Percentiles rank a stretch among this genome's conserved stretches.
phyloP scores from a whole-genome alignment of 345 rosid species.

The Ricinus communis region DNA sequence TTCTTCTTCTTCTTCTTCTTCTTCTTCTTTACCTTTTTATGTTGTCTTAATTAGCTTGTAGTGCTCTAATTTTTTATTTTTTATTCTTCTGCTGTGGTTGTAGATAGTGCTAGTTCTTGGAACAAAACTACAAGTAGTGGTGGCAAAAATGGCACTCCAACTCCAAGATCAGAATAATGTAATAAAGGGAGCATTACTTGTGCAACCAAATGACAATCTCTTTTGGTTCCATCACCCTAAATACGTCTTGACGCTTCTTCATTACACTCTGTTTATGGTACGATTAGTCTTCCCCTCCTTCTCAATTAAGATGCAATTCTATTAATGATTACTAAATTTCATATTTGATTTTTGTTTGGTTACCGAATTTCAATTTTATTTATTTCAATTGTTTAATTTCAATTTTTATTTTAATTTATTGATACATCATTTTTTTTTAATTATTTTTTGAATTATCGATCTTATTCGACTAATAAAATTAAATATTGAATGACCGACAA shows the following conservation, averaged over 20 bases:
- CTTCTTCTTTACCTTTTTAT: no score
- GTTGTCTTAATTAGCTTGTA: no score
- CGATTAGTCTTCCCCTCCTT: neutral
- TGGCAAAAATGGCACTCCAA: conserved; percentile 52
- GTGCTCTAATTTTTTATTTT: no score
- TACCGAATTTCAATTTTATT: no score
- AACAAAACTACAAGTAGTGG: conserved; percentile 54
- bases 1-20: neutral
- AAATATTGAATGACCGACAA: no score
- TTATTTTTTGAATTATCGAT: no score
- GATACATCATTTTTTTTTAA: neutral
- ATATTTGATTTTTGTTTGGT: no score
- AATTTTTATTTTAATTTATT: no score
- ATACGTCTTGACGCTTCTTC: conserved; percentile 43
- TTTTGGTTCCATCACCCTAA: conserved; percentile 57
- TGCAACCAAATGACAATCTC: conserved; percentile 51
- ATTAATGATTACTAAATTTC: no score
- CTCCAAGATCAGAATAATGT: conserved; percentile 33
- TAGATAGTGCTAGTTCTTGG: conserved; percentile 54
- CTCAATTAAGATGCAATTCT: no score
- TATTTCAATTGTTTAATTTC: no score
- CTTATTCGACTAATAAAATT: no score
- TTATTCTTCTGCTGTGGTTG: neutral
- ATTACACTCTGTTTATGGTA: conserved; percentile 54
- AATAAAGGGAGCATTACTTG: conserved; percentile 48